phyloP scores from a whole-genome alignment of 2,329 filamentous ascomycete genomes.

The Colletotrichum tabaci region DNA sequence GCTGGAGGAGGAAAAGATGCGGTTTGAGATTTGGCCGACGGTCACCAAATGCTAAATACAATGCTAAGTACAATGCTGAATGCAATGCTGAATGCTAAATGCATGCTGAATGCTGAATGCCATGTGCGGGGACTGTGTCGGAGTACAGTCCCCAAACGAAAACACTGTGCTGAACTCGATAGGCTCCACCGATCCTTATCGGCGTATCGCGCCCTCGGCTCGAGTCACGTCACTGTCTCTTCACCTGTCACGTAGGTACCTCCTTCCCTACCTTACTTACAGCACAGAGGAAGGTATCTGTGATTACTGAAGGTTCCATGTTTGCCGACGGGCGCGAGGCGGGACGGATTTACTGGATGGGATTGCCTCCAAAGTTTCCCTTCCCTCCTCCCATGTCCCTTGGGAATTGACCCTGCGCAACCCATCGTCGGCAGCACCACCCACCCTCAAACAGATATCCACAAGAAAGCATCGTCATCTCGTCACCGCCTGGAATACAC shows the following conservation, averaged over 20 bases:
- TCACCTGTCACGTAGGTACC: background rate
- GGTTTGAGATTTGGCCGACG: conserved; percentile 2
- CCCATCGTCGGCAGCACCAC: background rate
- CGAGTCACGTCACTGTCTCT: conserved; percentile 31
- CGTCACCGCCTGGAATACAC: conserved; percentile 10
- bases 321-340: conserved; percentile 8
- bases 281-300: no score
- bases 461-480: conserved; percentile 8
- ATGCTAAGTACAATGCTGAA: no score
- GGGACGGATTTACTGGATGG: background rate
- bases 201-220: conserved; percentile 40
- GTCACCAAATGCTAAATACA: no score
- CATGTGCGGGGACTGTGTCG: conserved; percentile 37
- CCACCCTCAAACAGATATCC: background rate
- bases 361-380: conserved; percentile 2
- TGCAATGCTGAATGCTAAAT: no score
- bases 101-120: background rate
- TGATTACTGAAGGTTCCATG: no score
- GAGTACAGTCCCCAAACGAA: background rate
- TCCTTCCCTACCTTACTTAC: no score
- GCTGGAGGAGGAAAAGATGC: background rate
- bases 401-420: conserved; percentile 8
- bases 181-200: conserved; percentile 36
- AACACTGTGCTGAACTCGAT: conserved; percentile 18
- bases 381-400: background rate